Evolutionary conservation across 2,329 filamentous ascomycete species (phyloP).

Genomic region (Fusarium floridanum): DNA sequence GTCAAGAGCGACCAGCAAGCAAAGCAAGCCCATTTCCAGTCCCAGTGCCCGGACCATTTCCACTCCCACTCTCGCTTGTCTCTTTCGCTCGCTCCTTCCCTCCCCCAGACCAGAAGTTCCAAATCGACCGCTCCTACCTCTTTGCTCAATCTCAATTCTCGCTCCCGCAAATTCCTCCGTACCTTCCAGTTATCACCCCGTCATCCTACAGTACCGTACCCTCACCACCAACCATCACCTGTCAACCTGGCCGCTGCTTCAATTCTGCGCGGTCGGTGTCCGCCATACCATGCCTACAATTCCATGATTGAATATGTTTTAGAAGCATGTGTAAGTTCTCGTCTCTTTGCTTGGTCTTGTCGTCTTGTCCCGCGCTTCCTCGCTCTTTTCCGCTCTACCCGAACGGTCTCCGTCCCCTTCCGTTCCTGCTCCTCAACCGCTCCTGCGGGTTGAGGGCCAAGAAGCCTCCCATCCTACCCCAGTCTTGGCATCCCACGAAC

Average conservation of each 20-base stretch:
- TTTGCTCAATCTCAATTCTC: slow-evolving; percentile 38
- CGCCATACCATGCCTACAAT: slow-evolving; percentile 51
- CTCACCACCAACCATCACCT: slow-evolving; percentile 9
- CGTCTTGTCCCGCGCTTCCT: slow-evolving; percentile 10
- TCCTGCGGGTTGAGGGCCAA: slow-evolving; percentile 44
- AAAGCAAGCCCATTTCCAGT: slow-evolving; percentile 29
- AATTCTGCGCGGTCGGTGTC: slow-evolving; percentile 48
- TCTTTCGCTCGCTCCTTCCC: slow-evolving; percentile 36
- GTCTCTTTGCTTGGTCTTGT: slow-evolving; percentile 9
- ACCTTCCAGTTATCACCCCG: slow-evolving; percentile 2
- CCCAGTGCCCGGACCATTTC: slow-evolving; percentile 34
- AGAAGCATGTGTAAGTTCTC: slow-evolving; percentile 58
- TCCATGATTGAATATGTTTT: slow-evolving; percentile 55
- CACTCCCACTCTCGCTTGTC: slow-evolving; percentile 43
- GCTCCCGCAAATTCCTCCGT: slow-evolving; percentile 17
- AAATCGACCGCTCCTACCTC: slow-evolving; percentile 34
- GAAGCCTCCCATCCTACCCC: slow-evolving; percentile 44
- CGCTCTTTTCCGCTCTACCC: slow-evolving; percentile 21
- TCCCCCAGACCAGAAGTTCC: slow-evolving; percentile 27
- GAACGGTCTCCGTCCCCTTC: slow-evolving; percentile 23
- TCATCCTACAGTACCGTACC: background rate
- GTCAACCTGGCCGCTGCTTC: slow-evolving; percentile 36
- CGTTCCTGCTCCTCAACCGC: slow-evolving; percentile 25
- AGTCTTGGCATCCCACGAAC: slow-evolving; percentile 53
- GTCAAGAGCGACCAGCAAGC: slow-evolving; percentile 15